Evolutionary conservation across 108 stramenopile genomes (phyloP), one percentile per base, ranked within the genome.

Genomic region (Pseudonitzschia pungens): DNA sequence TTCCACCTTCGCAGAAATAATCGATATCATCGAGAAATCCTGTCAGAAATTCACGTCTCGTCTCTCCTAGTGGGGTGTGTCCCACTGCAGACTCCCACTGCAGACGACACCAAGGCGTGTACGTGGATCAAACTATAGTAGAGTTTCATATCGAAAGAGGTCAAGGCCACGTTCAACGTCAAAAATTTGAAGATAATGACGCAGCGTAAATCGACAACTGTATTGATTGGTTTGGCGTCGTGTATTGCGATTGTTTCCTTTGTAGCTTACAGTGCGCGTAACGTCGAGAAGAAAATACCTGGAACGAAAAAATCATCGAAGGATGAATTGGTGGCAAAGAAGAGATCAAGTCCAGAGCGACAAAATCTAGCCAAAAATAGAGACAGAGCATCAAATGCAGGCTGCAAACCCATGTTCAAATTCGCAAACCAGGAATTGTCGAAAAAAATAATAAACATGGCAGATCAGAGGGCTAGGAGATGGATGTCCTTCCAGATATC

Each of bases 401-500:
- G 5, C 16, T 40, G 32, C n/a, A 55, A 42, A 44, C 63, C 65
- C 48, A 36, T 57, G 73, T 52, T 74, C 40, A 54, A 67, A 8
- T 67, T 57, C 31, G n/a, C 62, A 6, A 33, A 68, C 28, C 12
- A 6, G 12, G 60, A 60, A 29, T 28, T 43, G 57, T 18, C 55
- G 8, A 28, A 44, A 63, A 41, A 31, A 63, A 57, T 76, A 4
- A 22, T 76, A 6, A 33, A 60, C 20, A 27, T 41, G 58, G 75
- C 75, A 21, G 60, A 44, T 20, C 59, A 64, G n/a, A 44, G 68
- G 33, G 75, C 75, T 2, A 76, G 43, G 42, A 62, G 68, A 31
- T 76, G 75, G 75, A 21, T 76, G 18, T 76, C 75, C 2, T 76
- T 68, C 41, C 59, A 52, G n/a, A 59, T 76, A 10, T 52, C 68